Percentiles rank a stretch among this genome's conserved stretches.
Conservation (phyloP, 257 asterid species). For the Solanum medicagineum region DNA sequence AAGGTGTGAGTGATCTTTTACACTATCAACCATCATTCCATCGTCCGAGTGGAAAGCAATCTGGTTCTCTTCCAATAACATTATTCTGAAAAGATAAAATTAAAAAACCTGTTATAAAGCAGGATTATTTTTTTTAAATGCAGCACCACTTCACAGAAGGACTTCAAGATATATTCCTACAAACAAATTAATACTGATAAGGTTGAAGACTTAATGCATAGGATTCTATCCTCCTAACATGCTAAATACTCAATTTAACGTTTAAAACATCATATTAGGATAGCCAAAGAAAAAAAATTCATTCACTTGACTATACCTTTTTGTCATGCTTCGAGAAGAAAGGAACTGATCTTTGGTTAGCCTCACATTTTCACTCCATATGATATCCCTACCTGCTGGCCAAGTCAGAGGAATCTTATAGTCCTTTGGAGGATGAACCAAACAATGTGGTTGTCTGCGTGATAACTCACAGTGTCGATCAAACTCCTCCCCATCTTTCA, state of each 20-base stretch:
- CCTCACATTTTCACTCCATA: constrained; percentile 89
- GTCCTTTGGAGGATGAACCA: constrained; percentile 89
- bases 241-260: background rate
- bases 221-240: background rate
- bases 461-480: constrained; percentile 83
- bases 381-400: constrained; percentile 89
- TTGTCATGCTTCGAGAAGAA: constrained; percentile 97
- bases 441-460: constrained; percentile 38
- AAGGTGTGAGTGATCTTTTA: constrained; percentile 74
- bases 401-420: constrained; percentile 85
- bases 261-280: background rate
- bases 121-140: background rate
- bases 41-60: constrained; percentile 89
- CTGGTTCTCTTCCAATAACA: constrained; percentile 95
- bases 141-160: background rate
- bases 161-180: background rate
- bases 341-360: constrained; percentile 92
- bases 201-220: background rate
- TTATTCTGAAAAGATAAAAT: constrained; percentile 47
- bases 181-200: background rate
- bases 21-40: constrained; percentile 62
- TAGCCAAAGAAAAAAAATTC: background rate
- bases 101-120: background rate
- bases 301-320: constrained; percentile 42
- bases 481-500: constrained; percentile 74